phyloP scores from a whole-genome alignment of 2,329 filamentous ascomycete genomes.

The Acrocalymma vagum region DNA sequence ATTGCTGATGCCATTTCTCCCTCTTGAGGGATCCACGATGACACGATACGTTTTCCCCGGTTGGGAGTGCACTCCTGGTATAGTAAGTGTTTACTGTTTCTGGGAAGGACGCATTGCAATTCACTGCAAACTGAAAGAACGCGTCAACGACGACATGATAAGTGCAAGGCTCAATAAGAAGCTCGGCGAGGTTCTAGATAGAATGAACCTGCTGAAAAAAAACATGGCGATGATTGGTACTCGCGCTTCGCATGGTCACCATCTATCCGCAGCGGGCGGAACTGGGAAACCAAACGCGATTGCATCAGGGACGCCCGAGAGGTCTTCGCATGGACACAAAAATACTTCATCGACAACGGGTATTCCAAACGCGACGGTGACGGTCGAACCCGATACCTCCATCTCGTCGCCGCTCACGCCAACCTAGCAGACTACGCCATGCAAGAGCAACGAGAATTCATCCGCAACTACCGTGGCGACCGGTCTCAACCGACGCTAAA shows the following conservation, averaged over 20 bases:
- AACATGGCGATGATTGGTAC: slow-evolving; percentile 5
- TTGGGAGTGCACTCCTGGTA: neutral
- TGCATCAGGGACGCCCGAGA: neutral
- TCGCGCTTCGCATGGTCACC: slow-evolving; percentile 3
- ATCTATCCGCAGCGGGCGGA: slow-evolving; percentile 1
- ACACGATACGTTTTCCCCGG: slow-evolving; percentile 5
- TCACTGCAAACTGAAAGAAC: slow-evolving; percentile 1
- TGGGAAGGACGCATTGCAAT: slow-evolving; percentile 8
- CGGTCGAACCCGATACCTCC: slow-evolving; percentile 2
- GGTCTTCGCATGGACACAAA: slow-evolving; percentile 8
- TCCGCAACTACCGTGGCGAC: neutral
- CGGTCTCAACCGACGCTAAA: neutral
- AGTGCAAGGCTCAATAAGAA: neutral
- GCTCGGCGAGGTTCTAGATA: neutral
- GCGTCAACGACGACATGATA: neutral
- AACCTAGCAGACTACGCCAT: slow-evolving; percentile 1
- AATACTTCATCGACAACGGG: neutral
- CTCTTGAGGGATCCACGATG: slow-evolving; percentile 4
- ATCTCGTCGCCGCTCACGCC: slow-evolving; percentile 6
- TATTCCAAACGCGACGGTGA: neutral
- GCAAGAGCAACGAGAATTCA: neutral
- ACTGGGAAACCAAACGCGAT: slow-evolving; percentile 1
- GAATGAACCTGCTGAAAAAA: slow-evolving; percentile 1
- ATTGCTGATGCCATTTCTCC: slow-evolving; percentile 8
- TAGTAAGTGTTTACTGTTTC: slow-evolving; percentile 3